Conservation (phyloP, 176 grass and related monocot genomes). For the Poa annua region DNA sequence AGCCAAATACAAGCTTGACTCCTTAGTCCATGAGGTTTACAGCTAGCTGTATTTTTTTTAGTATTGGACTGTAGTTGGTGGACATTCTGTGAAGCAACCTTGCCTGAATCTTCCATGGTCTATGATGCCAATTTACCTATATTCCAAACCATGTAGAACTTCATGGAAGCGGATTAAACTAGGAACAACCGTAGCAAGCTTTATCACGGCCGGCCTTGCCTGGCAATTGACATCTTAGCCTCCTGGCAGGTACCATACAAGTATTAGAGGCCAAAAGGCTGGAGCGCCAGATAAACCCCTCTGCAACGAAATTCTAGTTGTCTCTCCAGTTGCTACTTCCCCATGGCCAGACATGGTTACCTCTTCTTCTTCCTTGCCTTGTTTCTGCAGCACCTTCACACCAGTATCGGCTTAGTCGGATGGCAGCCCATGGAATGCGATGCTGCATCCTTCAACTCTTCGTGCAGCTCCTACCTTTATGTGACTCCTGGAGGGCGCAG, state of each 20-base stretch:
- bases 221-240: conserved; percentile 38
- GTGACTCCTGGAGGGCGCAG: conserved; percentile 47
- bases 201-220: conserved; percentile 34
- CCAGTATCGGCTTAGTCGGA: background rate
- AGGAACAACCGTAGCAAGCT: conserved; percentile 22
- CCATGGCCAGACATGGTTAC: conserved; percentile 45
- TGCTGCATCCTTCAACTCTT: conserved; percentile 11
- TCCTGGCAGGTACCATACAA: conserved; percentile 34
- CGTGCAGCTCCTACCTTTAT: conserved; percentile 60
- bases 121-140: conserved; percentile 39
- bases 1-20: conserved; percentile 47
- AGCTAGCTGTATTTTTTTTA: conserved; percentile 31
- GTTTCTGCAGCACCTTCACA: conserved; percentile 36
- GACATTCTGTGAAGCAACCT: conserved; percentile 15
- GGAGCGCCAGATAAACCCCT: conserved; percentile 40
- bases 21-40: conserved; percentile 39
- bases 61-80: conserved; percentile 22
- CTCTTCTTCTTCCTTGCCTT: conserved; percentile 51
- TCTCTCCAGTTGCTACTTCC: conserved; percentile 31
- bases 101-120: conserved; percentile 12
- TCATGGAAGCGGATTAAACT: conserved; percentile 50
- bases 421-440: conserved; percentile 49
- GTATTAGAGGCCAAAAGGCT: conserved; percentile 31
- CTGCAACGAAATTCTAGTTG: conserved; percentile 35
- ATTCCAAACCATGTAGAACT: conserved; percentile 26